Base-by-base conservation (phyloP, 2,329 filamentous ascomycete species). In the Zymoseptoria pseudotritici region DNA sequence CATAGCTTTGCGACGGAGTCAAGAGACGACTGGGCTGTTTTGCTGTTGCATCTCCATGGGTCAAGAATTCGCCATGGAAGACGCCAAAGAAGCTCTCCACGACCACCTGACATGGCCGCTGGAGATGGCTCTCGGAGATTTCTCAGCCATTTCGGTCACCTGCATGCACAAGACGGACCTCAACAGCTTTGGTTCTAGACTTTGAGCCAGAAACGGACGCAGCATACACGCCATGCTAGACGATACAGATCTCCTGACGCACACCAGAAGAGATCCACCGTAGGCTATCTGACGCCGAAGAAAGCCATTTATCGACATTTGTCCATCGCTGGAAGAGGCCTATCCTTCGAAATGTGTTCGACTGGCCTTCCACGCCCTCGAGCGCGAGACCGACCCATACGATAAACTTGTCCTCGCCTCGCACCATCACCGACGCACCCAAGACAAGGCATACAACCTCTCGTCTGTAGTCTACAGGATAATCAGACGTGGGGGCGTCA, bases 71-170 rank as follows among this genome's bases (percentile, higher is more conserved):
- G n/a, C n/a, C n/a, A n/a, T n/a, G n/a, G n/a, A n/a, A n/a, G n/a
- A n/a, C n/a, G n/a, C n/a, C n/a, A n/a, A n/a, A n/a, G n/a, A n/a
- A n/a, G n/a, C n/a, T n/a, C n/a, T n/a, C n/a, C n/a, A 10, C 81
- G 2, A 80, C 70, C 24, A 26, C 5, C 24, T 26, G 24, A 4
- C 3, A 26, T 8, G 24, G 24, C 24, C 24, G 1, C 4, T 26
- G 24, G 5, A 4, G 5, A 8, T 8, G 24, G 24, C 24, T 26
- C 24, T 26, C 24, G 6, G 24, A 26, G 24, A 26, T 26, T 2
- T 4, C 24, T 7, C 24, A 26, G 5, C 6, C 1, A 22, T 8
- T 4, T 26, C 24, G 5, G 24, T 26, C 24, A 26, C 24, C 24
- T 26, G 7, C 4, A 26, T 26, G 24, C 24, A 26, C 24, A 26